Evolutionary conservation across 176 grass and related monocot genomes (phyloP), one percentile per base, ranked within the genome.

Genomic region (Paspalum vaginatum): DNA sequence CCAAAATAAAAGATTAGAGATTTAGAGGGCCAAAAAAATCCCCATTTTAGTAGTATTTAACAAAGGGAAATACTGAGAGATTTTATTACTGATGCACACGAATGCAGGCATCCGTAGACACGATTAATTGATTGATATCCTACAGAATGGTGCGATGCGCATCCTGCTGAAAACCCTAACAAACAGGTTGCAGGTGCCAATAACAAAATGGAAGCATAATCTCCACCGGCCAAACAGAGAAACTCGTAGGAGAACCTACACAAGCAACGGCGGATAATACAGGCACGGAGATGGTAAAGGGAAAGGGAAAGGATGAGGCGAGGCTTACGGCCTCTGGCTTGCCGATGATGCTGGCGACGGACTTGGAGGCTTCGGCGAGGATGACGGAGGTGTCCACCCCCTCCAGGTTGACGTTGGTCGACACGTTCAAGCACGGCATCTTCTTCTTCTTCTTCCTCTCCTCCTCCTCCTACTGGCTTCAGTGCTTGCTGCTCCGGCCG

Each of bases 371-470:
- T 15, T 91, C 88, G 60, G 86, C 83, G 81, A 98, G 90, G 81
- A 93, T 5, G 69, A 86, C 68, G 75, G 95, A 98, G 71, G 92
- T 91, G 78, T 95, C 96, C 17, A 95, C 72, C 8, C 88, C 84
- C 6, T 95, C 92, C 32, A 99, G 85, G 78, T 32, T 95, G 38
- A 95, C 96, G 83, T 93, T 99, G 8, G 96, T 95, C 2, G 90
- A 93, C 65, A 98, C 50, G 86, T 91, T 91, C 11, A 99, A 86
- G 90, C 92, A 95, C 53, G 96, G 96, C 90, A 95, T 99, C 86
- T 72, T 63, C 41, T 17, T 7, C 79, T 51, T 18, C 75, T 40
- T 14, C 69, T 16, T 65, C 71, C 55, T 70, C 75, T 42, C 38
- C 72, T 16, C 2, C 43, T 45, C 13, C 75, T 27, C 16, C 27